Conservation (phyloP, 2,329 filamentous ascomycete species). For the Ascochyta koolunga region DNA sequence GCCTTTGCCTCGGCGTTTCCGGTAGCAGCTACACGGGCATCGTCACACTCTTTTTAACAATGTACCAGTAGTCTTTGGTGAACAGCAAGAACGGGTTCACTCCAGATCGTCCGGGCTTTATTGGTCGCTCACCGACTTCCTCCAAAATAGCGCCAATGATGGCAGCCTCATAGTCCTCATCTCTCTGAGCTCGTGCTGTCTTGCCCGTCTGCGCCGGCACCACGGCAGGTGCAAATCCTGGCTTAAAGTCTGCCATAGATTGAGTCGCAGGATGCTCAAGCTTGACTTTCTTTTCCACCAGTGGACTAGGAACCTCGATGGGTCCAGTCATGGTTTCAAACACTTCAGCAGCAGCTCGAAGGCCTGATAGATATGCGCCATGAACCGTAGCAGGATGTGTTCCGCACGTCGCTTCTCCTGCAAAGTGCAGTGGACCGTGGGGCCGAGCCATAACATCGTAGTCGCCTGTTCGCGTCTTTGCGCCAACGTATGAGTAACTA, state of each 20-base stretch:
- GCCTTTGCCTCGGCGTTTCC: constrained; percentile 72
- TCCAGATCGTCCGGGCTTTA: constrained; percentile 73
- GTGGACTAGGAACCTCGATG: constrained; percentile 73
- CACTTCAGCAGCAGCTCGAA: constrained; percentile 87
- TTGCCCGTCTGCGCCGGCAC: constrained; percentile 21
- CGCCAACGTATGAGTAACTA: constrained; percentile 92
- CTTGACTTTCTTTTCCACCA: constrained; percentile 66
- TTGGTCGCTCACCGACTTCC: constrained; percentile 75
- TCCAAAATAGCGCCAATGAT: constrained; percentile 63
- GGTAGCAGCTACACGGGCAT: constrained; percentile 67
- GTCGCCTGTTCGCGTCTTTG: constrained; percentile 80
- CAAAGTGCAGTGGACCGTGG: constrained; percentile 89
- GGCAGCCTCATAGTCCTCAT: constrained; percentile 61
- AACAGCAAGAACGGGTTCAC: constrained; percentile 90
- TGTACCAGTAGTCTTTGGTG: constrained; percentile 74
- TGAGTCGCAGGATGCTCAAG: constrained; percentile 23
- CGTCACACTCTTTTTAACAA: constrained; percentile 70
- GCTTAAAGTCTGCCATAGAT: constrained; percentile 19
- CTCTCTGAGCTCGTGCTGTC: constrained; percentile 33
- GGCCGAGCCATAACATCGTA: constrained; percentile 89
- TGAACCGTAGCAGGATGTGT: constrained; percentile 97
- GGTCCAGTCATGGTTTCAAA: constrained; percentile 80
- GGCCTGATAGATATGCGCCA: constrained; percentile 90
- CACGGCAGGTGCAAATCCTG: constrained; percentile 36
- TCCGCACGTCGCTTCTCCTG: constrained; percentile 93